Percentiles rank a stretch among this genome's conserved stretches.
These are phyloP conservation scores for Osmanthus fragrans DNA, from an alignment of 257 asterid species.

Conservation along the genomic window DNA sequence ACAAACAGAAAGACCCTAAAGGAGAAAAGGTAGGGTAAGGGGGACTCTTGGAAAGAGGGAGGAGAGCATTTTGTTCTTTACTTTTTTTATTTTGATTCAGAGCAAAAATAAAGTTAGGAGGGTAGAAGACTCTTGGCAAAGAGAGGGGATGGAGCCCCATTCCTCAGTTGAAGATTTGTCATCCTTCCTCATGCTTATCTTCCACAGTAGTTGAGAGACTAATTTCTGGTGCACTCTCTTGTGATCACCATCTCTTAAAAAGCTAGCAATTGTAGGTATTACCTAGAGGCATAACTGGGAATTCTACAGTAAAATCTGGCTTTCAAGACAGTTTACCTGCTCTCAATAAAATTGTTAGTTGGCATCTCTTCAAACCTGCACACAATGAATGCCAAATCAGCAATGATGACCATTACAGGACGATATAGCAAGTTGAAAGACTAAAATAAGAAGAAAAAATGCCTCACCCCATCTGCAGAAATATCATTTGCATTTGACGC, in stretches of 20 bases:
- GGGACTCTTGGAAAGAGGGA: not conserved
- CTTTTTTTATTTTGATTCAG: not conserved
- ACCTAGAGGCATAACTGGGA: conserved; percentile 11
- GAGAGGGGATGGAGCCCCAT: not conserved
- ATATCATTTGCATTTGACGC: conserved; percentile 83
- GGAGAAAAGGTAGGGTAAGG: not conserved
- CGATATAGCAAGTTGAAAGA: not conserved
- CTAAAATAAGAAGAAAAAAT: not conserved
- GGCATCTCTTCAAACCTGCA: conserved; percentile 99
- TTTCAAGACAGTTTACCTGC: conserved; percentile 56
- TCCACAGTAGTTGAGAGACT: not conserved
- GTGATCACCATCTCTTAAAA: conserved; percentile 6
- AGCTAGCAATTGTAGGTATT: not conserved
- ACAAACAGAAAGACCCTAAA: not conserved
- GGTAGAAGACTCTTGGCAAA: not conserved
- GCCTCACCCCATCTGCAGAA: conserved; percentile 88
- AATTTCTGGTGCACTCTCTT: not conserved
- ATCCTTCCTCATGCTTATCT: not conserved
- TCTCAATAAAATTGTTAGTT: conserved; percentile 88
- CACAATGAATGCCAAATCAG: conserved; percentile 17
- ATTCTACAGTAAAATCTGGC: conserved; percentile 4
- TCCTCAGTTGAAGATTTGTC: not conserved
- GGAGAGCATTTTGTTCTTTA: too few species aligned
- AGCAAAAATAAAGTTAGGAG: not conserved
- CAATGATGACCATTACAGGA: conserved; percentile 10